These are phyloP conservation scores for Pogostemon cablin DNA, from an alignment of 257 asterid species.

Conservation along the genomic window DNA sequence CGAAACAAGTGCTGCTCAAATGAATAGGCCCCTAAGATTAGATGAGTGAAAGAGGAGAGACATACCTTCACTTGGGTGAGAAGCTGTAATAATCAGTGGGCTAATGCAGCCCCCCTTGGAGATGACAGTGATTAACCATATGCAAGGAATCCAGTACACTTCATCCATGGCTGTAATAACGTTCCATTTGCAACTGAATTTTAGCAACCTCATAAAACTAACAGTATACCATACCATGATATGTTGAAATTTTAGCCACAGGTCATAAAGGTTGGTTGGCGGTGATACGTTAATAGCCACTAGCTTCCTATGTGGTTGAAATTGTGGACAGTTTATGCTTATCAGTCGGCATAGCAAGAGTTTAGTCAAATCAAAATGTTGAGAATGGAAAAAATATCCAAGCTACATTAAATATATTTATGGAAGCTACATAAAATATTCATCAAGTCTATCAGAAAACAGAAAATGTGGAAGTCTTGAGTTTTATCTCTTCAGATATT, in stretches of 20 bases:
- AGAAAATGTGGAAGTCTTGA: no score
- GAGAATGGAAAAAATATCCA: background rate
- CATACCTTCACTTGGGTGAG: constrained; percentile 25
- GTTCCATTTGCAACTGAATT: constrained; percentile 13
- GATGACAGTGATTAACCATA: constrained; percentile 27
- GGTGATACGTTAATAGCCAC: background rate
- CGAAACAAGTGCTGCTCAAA: constrained; percentile 8
- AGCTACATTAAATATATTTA: no score
- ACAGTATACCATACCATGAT: background rate
- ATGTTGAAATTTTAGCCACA: background rate
- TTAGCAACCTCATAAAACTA: constrained; percentile 23
- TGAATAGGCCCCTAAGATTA: constrained; percentile 27
- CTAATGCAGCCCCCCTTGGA: constrained; percentile 20
- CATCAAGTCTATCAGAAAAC: no score
- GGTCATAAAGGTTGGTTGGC: background rate
- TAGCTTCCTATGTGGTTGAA: constrained; percentile 9
- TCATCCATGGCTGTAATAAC: constrained; percentile 7
- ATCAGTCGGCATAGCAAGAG: background rate
- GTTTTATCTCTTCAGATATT: no score
- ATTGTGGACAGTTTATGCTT: background rate
- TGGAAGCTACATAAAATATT: no score
- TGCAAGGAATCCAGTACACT: constrained; percentile 30
- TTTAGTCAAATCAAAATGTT: constrained; percentile 13
- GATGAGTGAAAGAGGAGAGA: background rate
- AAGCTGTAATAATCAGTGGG: background rate